These are phyloP conservation scores for Monosporascus sp. DNA, from an alignment of 2,329 filamentous ascomycete genomes.

Conservation along the genomic window DNA sequence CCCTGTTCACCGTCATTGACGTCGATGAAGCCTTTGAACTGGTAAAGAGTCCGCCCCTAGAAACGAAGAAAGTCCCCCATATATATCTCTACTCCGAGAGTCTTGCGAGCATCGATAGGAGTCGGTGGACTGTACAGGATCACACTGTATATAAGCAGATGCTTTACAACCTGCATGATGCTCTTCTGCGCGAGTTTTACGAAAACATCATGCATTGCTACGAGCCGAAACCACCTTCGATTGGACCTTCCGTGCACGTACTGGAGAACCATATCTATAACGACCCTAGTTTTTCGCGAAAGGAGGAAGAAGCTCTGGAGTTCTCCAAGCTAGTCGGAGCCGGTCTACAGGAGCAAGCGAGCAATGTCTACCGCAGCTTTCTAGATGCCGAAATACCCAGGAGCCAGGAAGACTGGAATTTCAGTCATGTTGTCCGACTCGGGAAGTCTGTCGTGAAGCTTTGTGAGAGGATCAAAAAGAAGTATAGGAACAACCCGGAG, in stretches of 20 bases:
- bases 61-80: slow-evolving; percentile 58
- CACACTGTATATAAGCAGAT: slow-evolving; percentile 68
- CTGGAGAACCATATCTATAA: slow-evolving; percentile 76
- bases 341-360: slow-evolving; percentile 67
- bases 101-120: slow-evolving; percentile 51
- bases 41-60: slow-evolving; percentile 65
- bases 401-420: slow-evolving; percentile 79
- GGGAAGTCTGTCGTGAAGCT: slow-evolving; percentile 81
- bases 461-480: slow-evolving; percentile 84
- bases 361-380: slow-evolving; percentile 71
- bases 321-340: slow-evolving; percentile 69
- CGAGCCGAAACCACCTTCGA: slow-evolving; percentile 76
- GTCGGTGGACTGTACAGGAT: slow-evolving; percentile 64
- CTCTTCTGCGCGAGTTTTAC: slow-evolving; percentile 79
- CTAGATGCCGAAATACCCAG: slow-evolving; percentile 76
- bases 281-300: slow-evolving; percentile 70
- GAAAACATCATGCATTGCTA: slow-evolving; percentile 84
- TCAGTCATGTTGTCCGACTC: slow-evolving; percentile 82
- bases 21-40: slow-evolving; percentile 79
- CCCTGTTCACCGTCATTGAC: slow-evolving; percentile 74
- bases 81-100: slow-evolving; percentile 46
- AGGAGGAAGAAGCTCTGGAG: slow-evolving; percentile 62
- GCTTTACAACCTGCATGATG: slow-evolving; percentile 70
- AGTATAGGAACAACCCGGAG: slow-evolving; percentile 80
- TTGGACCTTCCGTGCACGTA: slow-evolving; percentile 73